A percentile compares a stretch with the other conserved stretches of the same genome.
Conservation (phyloP, 164 flowering plant genomes). For the Brasenia schreberi region DNA sequence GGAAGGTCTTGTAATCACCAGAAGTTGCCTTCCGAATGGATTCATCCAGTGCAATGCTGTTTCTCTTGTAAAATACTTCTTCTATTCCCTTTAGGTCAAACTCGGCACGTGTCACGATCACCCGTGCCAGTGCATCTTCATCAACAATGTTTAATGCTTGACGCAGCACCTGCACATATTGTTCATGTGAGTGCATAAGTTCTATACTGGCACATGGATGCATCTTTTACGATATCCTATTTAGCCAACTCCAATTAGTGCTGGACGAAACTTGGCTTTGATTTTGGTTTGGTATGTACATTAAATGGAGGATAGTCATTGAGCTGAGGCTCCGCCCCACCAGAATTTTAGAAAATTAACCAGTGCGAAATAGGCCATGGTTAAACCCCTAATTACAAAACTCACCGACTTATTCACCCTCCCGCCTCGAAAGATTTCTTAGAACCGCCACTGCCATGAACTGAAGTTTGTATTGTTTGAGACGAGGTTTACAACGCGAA, state of each 20-base stretch:
- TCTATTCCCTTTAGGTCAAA: conserved; percentile 57
- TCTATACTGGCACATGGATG: background rate
- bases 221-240: no score
- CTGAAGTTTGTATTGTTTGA: background rate
- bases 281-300: no score
- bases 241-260: background rate
- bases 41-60: conserved; percentile 43
- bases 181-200: background rate
- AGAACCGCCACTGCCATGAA: background rate
- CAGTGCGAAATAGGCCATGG: no score
- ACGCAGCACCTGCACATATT: background rate
- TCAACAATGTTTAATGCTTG: conserved; percentile 19
- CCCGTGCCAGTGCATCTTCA: conserved; percentile 61
- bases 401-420: no score
- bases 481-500: no score
- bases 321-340: no score
- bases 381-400: no score
- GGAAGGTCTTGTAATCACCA: conserved; percentile 68
- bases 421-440: no score
- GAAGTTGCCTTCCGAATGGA: conserved; percentile 60
- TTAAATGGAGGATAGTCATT: background rate
- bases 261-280: background rate
- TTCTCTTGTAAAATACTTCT: conserved; percentile 53
- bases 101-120: conserved; percentile 67
- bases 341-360: no score